phyloP scores from a whole-genome alignment of 1,139 yeast species.

The Magnusiomyces fungicola region DNA sequence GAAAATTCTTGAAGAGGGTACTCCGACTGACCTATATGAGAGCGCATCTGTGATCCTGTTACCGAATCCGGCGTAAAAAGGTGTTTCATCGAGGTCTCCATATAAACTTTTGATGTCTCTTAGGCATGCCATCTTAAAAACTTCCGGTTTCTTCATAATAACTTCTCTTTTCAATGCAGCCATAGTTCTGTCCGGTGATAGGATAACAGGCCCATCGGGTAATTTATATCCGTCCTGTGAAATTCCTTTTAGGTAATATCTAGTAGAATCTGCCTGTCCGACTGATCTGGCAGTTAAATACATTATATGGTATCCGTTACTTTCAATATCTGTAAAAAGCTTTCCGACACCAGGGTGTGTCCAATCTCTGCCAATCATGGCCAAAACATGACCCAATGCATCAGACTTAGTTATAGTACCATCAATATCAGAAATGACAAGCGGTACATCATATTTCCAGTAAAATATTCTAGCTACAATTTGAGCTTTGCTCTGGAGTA shows the following conservation, averaged over 20 bases:
- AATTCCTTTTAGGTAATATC: slow-evolving; percentile 74
- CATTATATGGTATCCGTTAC: slow-evolving; percentile 88
- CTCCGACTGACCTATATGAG: slow-evolving; percentile 87
- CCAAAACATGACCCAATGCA: slow-evolving; percentile 92
- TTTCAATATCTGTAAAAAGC: slow-evolving; percentile 72
- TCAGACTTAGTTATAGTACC: slow-evolving; percentile 98
- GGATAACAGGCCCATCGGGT: slow-evolving; percentile 90
- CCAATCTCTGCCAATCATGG: slow-evolving; percentile 96
- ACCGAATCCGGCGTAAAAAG: slow-evolving; percentile 97
- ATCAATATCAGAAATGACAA: slow-evolving; percentile 94
- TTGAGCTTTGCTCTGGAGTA: slow-evolving; percentile 74
- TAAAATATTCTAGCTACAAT: slow-evolving; percentile 67
- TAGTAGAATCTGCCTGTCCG: slow-evolving; percentile 91
- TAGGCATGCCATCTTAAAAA: slow-evolving; percentile 95
- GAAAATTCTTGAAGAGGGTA: slow-evolving; percentile 90
- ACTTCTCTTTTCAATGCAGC: slow-evolving; percentile 92
- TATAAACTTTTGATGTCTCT: slow-evolving; percentile 70
- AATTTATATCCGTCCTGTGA: slow-evolving; percentile 65
- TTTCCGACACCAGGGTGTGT: slow-evolving; percentile 95
- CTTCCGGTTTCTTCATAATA: slow-evolving; percentile 90
- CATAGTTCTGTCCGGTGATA: slow-evolving; percentile 94
- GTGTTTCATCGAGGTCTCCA: slow-evolving; percentile 41
- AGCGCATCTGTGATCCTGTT: slow-evolving; percentile 95
- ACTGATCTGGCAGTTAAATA: slow-evolving; percentile 92
- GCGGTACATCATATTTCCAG: slow-evolving; percentile 82